phyloP scores from a whole-genome alignment of 2,329 filamentous ascomycete species.

The Beauveria sp. region DNA sequence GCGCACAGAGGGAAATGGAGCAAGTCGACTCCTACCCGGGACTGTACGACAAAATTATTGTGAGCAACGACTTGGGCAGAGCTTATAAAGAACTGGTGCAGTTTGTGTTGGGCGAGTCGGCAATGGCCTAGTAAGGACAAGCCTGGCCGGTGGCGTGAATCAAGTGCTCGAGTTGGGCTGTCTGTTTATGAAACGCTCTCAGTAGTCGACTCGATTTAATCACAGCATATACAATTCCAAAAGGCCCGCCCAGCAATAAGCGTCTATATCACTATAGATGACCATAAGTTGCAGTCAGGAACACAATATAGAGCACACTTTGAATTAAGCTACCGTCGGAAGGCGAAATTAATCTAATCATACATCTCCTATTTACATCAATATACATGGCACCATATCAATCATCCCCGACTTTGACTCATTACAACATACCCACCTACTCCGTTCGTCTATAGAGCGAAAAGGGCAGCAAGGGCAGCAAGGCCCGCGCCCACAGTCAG shows the following conservation, averaged over 20 bases:
- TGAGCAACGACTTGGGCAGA: neutral
- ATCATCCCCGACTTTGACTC: neutral
- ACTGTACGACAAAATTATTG: neutral
- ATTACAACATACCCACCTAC: neutral
- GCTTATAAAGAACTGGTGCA: neutral
- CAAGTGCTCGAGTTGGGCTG: neutral
- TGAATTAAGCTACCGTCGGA: neutral
- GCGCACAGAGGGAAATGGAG: too few species aligned
- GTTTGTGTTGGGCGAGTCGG: neutral
- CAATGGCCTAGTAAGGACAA: too few species aligned
- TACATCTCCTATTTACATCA: neutral
- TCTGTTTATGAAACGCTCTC: too few species aligned
- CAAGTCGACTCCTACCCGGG: too few species aligned
- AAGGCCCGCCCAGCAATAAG: too few species aligned
- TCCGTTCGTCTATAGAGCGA: neutral
- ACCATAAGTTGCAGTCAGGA: too few species aligned
- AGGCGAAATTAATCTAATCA: too few species aligned
- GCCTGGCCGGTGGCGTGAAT: too few species aligned
- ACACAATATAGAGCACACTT: neutral
- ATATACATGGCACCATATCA: neutral
- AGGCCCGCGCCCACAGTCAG: neutral
- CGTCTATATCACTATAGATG: too few species aligned
- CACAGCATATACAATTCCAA: fast-evolving
- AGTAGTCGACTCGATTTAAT: too few species aligned
- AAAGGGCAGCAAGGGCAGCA: neutral